A percentile compares a stretch with the other conserved stretches of the same genome.
Conservation (phyloP, 1,139 yeast genomes). For the Taiozyma sp. region DNA sequence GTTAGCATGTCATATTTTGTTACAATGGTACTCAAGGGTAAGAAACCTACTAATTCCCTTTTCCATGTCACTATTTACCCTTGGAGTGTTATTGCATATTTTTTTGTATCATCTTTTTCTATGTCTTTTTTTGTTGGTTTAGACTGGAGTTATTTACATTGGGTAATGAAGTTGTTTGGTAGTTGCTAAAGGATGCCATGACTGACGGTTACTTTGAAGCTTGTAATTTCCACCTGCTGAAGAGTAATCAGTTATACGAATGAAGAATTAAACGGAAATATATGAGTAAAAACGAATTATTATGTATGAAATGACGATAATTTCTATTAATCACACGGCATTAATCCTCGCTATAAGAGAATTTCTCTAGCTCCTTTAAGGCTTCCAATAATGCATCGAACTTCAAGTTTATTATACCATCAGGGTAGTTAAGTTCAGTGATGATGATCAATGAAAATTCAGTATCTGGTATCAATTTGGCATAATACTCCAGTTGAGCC, state of each 20-base stretch:
- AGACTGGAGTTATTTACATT: background rate
- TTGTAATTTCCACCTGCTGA: background rate
- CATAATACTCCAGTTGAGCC: constrained; percentile 13
- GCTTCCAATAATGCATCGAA: constrained; percentile 10
- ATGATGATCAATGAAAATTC: constrained; percentile 17
- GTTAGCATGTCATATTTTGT: background rate
- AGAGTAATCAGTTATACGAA: background rate
- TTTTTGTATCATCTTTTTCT: background rate
- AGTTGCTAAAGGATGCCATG: background rate
- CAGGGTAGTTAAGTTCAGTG: constrained; percentile 20
- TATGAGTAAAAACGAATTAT: background rate
- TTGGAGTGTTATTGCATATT: background rate
- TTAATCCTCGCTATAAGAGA: constrained; percentile 13
- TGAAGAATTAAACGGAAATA: background rate
- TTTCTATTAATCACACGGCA: background rate
- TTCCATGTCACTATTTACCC: background rate
- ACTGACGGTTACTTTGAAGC: background rate
- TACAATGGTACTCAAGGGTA: background rate
- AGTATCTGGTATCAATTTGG: constrained; percentile 13
- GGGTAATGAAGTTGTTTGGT: background rate
- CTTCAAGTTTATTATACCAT: constrained; percentile 18
- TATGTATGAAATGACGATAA: background rate
- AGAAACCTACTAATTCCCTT: background rate
- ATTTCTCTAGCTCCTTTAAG: constrained; percentile 17
- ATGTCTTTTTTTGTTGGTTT: background rate